Base-by-base conservation (phyloP, 73 alveolate species). In the Paramecium tetraurelia region DNA sequence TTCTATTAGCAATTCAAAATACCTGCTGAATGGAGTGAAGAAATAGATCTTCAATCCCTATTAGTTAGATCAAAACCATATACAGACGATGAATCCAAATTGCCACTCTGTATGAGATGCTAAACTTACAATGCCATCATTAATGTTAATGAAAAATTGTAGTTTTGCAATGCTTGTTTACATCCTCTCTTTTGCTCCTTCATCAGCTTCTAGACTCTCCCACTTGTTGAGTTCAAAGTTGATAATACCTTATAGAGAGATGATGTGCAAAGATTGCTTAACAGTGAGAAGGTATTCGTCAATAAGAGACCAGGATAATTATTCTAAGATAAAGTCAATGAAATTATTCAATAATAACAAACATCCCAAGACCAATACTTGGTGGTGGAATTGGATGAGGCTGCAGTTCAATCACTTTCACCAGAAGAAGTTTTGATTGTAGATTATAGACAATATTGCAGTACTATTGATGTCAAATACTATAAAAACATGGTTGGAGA, bases 1-100 rank as follows among this genome's bases (percentile, higher is more conserved):
- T 1, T 63, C 4, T 7, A 7, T 46, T 71, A 89, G 94, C 22
- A 72, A 36, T 89, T 59, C 46, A 89, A 89, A 41, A 89, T 89
- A 12, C 94, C 92, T 44, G 27, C 94, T 0, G 94, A 89, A 43
- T 89, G 94, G 94, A 89, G 94, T 71, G 94, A 89, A 89, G 94
- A 89, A 50, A 53, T 89, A n/a, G 94, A 89, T 44, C 68, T 89
- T 12, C 27, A 83, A 22, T 29, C 92, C 6, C 10, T 89, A n/a
- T 89, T 89, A 70, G 70, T 69, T 40, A 89, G 92, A 71, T 89
- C 94, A 27, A 89, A 71, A 31, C 90, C 89, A 14, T 89, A 44
- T 35, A 70, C 84, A 10, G 94, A 89, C 48, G 59, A 89, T 16
- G 84, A 63, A 33, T 27, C 50, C 3, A 63, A 63, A 63, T 63